Conservation (phyloP, 108 stramenopile species). For the Cyclotella kingstonii region DNA sequence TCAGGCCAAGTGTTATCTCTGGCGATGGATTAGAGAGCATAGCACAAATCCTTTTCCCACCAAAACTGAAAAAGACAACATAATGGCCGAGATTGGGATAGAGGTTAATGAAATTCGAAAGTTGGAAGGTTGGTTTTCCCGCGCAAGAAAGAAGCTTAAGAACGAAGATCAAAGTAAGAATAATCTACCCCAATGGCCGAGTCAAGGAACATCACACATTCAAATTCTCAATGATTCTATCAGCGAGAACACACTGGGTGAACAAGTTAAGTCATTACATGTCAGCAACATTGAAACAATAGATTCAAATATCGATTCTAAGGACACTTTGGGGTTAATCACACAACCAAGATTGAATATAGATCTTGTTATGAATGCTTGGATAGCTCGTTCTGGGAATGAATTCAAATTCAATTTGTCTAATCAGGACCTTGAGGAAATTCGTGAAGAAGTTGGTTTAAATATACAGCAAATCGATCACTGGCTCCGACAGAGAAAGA, state of each 20-base stretch:
- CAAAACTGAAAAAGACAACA: conserved; percentile 31
- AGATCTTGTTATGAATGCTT: not conserved
- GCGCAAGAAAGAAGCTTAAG: conserved; percentile 5
- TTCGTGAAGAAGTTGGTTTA: not conserved
- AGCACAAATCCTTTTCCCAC: conserved; percentile 36
- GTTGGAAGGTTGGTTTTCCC: conserved; percentile 33
- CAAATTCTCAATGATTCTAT: no score
- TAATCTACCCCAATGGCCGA: no score
- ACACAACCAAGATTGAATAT: no score
- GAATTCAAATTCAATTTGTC: not conserved
- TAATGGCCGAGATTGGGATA: conserved; percentile 30
- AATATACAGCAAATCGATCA: conserved; percentile 4
- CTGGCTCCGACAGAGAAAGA: no score
- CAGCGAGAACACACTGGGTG: no score
- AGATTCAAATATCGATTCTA: no score
- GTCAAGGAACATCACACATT: no score
- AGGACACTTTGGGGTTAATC: no score
- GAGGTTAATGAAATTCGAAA: conserved; percentile 9
- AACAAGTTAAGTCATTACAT: no score
- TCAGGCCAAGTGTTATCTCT: conserved; percentile 31
- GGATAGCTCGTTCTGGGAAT: conserved; percentile 6
- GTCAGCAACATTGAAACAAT: no score
- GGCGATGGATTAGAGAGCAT: conserved; percentile 30
- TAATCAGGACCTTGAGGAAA: not conserved
- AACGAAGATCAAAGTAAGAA: not conserved